Percentiles rank a stretch among this genome's conserved stretches.
phyloP scores from a whole-genome alignment of 2,329 filamentous ascomycete species.

The Clonostachys sp. region DNA sequence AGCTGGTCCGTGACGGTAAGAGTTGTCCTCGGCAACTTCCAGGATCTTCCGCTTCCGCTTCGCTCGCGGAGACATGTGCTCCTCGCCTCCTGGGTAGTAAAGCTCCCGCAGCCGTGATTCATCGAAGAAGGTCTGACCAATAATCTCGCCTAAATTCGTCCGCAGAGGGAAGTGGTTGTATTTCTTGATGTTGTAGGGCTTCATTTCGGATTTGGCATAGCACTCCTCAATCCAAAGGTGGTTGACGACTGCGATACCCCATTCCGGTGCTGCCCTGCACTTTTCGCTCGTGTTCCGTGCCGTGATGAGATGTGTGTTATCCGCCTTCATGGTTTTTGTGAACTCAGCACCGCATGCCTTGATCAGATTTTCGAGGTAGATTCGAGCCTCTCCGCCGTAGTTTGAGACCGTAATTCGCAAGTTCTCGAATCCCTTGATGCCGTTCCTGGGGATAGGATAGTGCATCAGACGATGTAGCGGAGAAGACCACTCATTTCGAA shows the following conservation, averaged over 20 bases:
- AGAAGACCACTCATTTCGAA: constrained; percentile 82
- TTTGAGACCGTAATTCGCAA: constrained; percentile 88
- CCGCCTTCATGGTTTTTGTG: constrained; percentile 90
- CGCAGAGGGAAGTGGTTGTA: constrained; percentile 84
- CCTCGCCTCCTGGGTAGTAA: constrained; percentile 62
- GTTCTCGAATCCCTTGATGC: constrained; percentile 73
- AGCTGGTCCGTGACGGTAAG: constrained; percentile 38
- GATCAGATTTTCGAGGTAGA: constrained; percentile 91
- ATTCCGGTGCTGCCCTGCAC: constrained; percentile 85
- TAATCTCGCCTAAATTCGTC: constrained; percentile 89
- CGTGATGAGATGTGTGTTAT: constrained; percentile 94
- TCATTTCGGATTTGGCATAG: constrained; percentile 81
- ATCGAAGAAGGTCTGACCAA: constrained; percentile 83
- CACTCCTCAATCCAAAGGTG: constrained; percentile 98
- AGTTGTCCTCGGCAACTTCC: constrained; percentile 46
- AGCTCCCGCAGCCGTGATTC: constrained; percentile 53
- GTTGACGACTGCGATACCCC: constrained; percentile 86
- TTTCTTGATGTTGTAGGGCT: constrained; percentile 65
- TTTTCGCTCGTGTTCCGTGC: constrained; percentile 89
- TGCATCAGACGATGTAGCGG: constrained; percentile 80
- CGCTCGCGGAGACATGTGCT: constrained; percentile 32
- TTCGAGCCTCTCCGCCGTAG: constrained; percentile 89
- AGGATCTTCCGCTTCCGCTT: constrained; percentile 45
- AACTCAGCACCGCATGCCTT: constrained; percentile 79
- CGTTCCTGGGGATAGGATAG: constrained; percentile 75